Evolutionary conservation across 2,329 filamentous ascomycete genomes (phyloP).

Genomic region (Pseudogymnoascus sp.): DNA sequence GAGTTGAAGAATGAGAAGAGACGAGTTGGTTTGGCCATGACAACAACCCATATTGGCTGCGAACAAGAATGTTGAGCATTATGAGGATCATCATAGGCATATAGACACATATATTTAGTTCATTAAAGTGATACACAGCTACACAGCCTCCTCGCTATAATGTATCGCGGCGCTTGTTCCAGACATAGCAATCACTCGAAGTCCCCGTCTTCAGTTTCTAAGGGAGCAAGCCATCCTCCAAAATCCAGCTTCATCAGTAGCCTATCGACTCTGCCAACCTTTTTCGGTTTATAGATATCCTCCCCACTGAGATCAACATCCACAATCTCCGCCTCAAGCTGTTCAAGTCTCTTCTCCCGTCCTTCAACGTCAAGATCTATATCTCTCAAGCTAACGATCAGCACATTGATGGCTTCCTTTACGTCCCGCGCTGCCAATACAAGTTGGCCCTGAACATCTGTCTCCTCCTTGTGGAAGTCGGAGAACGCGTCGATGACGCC

Average conservation of each 20-base stretch:
- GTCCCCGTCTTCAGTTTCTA: background rate
- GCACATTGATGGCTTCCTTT: slow-evolving; percentile 57
- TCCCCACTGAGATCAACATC: slow-evolving; percentile 34
- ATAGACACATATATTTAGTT: background rate
- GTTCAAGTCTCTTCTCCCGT: slow-evolving; percentile 4
- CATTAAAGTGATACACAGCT: background rate
- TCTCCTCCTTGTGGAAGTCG: slow-evolving; percentile 66
- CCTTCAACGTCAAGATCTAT: slow-evolving; percentile 38
- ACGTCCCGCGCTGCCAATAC: slow-evolving; percentile 56
- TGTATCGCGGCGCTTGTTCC: background rate
- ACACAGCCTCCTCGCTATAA: background rate
- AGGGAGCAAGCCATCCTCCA: slow-evolving; percentile 27
- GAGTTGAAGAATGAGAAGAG: background rate
- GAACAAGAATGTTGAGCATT: background rate
- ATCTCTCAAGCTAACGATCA: slow-evolving; percentile 48
- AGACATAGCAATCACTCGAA: background rate
- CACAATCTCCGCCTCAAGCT: slow-evolving; percentile 24
- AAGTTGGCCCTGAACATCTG: slow-evolving; percentile 58
- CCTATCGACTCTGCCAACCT: slow-evolving; percentile 73
- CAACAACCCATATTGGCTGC: background rate
- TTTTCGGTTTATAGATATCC: slow-evolving; percentile 58
- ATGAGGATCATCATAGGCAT: background rate
- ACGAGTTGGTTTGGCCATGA: background rate
- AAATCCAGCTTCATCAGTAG: slow-evolving; percentile 83
- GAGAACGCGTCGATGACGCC: slow-evolving; percentile 71